Conservation (phyloP, 345 rosid genomes). For the Mallotus nudiflorus region DNA sequence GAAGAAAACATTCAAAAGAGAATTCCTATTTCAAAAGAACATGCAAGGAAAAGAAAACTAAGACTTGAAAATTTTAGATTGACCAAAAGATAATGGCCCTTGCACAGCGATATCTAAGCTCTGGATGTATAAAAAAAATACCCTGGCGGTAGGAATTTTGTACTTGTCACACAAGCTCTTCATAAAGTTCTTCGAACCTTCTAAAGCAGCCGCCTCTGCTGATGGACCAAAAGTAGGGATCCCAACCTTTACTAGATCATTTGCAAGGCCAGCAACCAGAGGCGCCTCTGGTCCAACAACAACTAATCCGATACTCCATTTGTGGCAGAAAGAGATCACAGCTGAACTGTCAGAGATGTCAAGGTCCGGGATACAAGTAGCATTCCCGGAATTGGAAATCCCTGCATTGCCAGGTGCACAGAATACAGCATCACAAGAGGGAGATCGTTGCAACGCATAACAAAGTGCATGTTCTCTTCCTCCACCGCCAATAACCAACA, state of each 20-base stretch:
- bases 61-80: neutral
- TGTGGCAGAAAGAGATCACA: slow-evolving; percentile 66
- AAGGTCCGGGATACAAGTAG: slow-evolving; percentile 74
- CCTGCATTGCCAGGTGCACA: slow-evolving; percentile 97
- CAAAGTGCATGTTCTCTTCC: slow-evolving; percentile 96
- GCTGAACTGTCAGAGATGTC: slow-evolving; percentile 60
- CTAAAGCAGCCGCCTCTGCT: slow-evolving; percentile 92
- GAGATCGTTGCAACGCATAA: slow-evolving; percentile 73
- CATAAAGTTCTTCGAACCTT: slow-evolving; percentile 97
- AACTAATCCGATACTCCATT: slow-evolving; percentile 68
- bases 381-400: slow-evolving; percentile 75
- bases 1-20: neutral
- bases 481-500: slow-evolving; percentile 95
- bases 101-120: too few relatives aligned
- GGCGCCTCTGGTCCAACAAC: slow-evolving; percentile 97
- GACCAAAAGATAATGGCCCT: neutral
- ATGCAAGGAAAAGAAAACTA: neutral
- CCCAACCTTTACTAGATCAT: slow-evolving; percentile 63
- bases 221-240: slow-evolving; percentile 93
- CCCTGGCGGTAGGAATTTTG: slow-evolving; percentile 94
- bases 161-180: slow-evolving; percentile 85
- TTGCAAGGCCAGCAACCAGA: slow-evolving; percentile 84
- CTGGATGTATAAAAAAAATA: too few relatives aligned
- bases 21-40: neutral
- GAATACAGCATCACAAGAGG: slow-evolving; percentile 67